A percentile compares a stretch with the other conserved stretches of the same genome.
phyloP scores from a whole-genome alignment of 2,329 filamentous ascomycete genomes.

The Colletotrichum truncatum region DNA sequence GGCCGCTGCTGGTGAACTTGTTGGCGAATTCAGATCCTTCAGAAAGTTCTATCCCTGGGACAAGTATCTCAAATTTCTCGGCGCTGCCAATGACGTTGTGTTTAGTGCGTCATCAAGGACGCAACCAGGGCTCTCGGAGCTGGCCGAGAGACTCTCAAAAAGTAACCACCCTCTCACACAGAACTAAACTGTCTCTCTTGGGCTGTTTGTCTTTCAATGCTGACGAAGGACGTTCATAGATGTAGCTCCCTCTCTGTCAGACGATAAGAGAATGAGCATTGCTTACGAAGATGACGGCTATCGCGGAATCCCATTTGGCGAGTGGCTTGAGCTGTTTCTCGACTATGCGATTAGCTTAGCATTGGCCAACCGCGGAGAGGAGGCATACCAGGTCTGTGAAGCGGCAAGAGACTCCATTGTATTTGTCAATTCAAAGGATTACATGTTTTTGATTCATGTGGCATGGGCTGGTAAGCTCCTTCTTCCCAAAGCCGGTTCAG shows the following conservation, averaged over 20 bases:
- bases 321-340: slow-evolving; percentile 91
- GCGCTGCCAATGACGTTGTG: slow-evolving; percentile 38
- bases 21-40: slow-evolving; percentile 71
- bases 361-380: slow-evolving; percentile 69
- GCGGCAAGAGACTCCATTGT: slow-evolving; percentile 83
- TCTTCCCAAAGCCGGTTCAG: neutral
- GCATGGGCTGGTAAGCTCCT: slow-evolving; percentile 73
- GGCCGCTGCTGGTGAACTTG: slow-evolving; percentile 65
- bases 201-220: too few relatives aligned
- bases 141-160: slow-evolving; percentile 63
- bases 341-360: slow-evolving; percentile 85
- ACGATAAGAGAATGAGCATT: slow-evolving; percentile 33
- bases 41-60: slow-evolving; percentile 75
- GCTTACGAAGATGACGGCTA: slow-evolving; percentile 58
- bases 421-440: slow-evolving; percentile 76
- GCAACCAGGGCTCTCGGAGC: slow-evolving; percentile 44
- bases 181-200: too few relatives aligned
- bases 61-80: slow-evolving; percentile 68
- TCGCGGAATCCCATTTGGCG: slow-evolving; percentile 81
- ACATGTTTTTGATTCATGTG: slow-evolving; percentile 77
- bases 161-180: slow-evolving; percentile 50
- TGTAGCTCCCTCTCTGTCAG: slow-evolving; percentile 38
- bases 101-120: slow-evolving; percentile 29
- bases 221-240: slow-evolving; percentile 33
- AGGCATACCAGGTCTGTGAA: slow-evolving; percentile 83